phyloP scores from a whole-genome alignment of 2,329 filamentous ascomycete genomes.

The Elsinoe necatrix region DNA sequence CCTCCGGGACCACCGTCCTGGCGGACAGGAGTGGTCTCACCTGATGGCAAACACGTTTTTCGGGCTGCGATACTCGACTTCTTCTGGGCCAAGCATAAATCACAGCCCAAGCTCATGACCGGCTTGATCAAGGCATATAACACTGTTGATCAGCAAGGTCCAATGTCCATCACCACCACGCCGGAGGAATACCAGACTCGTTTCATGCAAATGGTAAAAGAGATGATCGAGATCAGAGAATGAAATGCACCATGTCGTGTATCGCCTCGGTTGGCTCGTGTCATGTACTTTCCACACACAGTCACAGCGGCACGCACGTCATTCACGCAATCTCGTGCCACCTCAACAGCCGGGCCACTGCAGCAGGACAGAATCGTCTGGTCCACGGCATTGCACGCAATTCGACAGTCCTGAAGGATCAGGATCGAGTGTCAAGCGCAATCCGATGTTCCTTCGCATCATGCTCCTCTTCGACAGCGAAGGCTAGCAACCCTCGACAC shows the following conservation, averaged over 20 bases:
- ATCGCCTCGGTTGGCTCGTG: neutral
- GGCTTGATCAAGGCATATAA: slow-evolving; percentile 50
- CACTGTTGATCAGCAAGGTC: slow-evolving; percentile 53
- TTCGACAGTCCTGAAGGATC: neutral
- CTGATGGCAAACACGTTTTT: slow-evolving; percentile 59
- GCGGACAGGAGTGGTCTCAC: slow-evolving; percentile 53
- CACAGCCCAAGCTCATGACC: slow-evolving; percentile 58
- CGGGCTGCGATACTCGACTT: slow-evolving; percentile 63
- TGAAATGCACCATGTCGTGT: slow-evolving; percentile 1
- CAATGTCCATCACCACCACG: slow-evolving; percentile 67
- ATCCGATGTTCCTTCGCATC: neutral
- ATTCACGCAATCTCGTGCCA: neutral
- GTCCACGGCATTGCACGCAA: neutral
- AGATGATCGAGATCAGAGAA: slow-evolving; percentile 32
- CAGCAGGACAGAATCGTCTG: neutral
- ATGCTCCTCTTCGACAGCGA: no score
- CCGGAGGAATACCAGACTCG: slow-evolving; percentile 57
- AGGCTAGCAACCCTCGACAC: neutral
- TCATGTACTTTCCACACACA: neutral
- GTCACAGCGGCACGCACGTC: neutral
- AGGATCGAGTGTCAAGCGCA: neutral
- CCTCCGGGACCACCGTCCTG: slow-evolving; percentile 38
- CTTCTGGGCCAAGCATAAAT: slow-evolving; percentile 68
- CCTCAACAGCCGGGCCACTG: neutral
- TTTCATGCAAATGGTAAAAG: slow-evolving; percentile 46